A percentile compares a stretch with the other conserved stretches of the same genome.
These are phyloP conservation scores for Eimeria falciformis DNA, from an alignment of 169 alveolate species.

Conservation along the genomic window DNA sequence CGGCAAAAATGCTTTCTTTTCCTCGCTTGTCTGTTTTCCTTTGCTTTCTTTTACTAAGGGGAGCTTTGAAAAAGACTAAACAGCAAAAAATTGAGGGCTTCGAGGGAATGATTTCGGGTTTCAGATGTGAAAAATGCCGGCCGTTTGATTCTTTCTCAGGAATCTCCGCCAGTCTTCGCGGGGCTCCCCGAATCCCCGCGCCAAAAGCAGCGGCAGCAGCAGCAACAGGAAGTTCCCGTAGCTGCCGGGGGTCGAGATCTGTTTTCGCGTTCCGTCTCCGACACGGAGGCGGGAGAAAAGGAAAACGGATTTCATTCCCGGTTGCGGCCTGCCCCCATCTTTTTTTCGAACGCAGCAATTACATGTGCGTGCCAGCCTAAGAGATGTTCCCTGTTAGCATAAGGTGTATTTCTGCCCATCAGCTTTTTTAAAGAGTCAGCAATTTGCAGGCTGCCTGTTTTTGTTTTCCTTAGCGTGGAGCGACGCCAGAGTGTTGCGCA, in stretches of 20 bases:
- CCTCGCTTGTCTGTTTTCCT: no score
- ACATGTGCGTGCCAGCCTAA: no score
- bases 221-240: not conserved
- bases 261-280: not conserved
- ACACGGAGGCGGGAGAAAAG: conserved; percentile 8
- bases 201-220: conserved; percentile 16
- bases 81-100: not conserved
- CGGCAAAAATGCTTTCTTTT: no score
- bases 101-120: not conserved
- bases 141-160: not conserved
- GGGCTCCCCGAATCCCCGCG: conserved; percentile 13
- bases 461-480: conserved; percentile 51
- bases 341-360: not conserved
- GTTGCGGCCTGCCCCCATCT: not conserved
- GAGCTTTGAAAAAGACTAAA: no score
- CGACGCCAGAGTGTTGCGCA: conserved; percentile 51
- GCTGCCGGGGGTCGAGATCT: conserved; percentile 2
- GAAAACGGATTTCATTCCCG: no score
- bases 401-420: no score
- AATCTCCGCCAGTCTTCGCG: conserved; percentile 56
- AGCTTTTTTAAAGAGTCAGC: no score
- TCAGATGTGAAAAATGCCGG: not conserved
- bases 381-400: no score
- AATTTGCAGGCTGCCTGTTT: no score
- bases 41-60: no score